These are phyloP conservation scores for Stephanodiscus triporus DNA, from an alignment of 108 stramenopile genomes.

Conservation along the genomic window DNA sequence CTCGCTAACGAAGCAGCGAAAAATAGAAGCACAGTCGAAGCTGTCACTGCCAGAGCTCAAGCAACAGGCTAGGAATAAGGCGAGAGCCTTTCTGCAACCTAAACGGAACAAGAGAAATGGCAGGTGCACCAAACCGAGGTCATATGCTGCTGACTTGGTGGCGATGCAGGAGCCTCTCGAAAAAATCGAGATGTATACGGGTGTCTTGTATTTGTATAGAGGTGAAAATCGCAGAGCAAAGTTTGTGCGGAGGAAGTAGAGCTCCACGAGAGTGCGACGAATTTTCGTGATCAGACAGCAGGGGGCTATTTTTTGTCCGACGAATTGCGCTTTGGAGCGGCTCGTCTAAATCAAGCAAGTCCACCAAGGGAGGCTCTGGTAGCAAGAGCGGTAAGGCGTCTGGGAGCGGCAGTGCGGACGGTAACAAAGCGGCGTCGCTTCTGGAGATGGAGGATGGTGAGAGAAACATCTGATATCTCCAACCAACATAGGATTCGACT, in stretches of 20 bases:
- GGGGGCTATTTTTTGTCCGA: too few relatives aligned
- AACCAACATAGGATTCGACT: too few relatives aligned
- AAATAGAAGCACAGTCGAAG: constrained; percentile 4
- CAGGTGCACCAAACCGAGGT: constrained; percentile 10
- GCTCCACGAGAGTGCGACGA: not conserved
- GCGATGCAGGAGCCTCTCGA: constrained; percentile 42
- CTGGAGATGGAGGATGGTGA: too few relatives aligned
- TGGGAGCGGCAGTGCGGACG: too few relatives aligned
- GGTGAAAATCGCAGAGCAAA: constrained; percentile 55
- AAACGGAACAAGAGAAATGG: constrained; percentile 12
- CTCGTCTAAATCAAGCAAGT: too few relatives aligned
- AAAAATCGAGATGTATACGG: constrained; percentile 60
- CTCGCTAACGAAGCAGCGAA: constrained; percentile 14
- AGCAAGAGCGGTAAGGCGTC: too few relatives aligned
- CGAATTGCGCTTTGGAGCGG: too few relatives aligned
- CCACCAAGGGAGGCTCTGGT: too few relatives aligned
- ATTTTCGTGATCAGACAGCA: too few relatives aligned
- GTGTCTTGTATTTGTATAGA: constrained; percentile 62
- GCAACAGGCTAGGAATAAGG: constrained; percentile 15
- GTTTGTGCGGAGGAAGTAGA: constrained; percentile 55
- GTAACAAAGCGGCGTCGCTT: too few relatives aligned
- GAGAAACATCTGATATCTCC: too few relatives aligned
- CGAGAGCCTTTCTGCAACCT: not conserved
- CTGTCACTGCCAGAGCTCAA: constrained; percentile 15
- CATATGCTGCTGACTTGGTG: not conserved